Conservation (phyloP, 106 monocot species). For the Xerophyta viscosa region DNA sequence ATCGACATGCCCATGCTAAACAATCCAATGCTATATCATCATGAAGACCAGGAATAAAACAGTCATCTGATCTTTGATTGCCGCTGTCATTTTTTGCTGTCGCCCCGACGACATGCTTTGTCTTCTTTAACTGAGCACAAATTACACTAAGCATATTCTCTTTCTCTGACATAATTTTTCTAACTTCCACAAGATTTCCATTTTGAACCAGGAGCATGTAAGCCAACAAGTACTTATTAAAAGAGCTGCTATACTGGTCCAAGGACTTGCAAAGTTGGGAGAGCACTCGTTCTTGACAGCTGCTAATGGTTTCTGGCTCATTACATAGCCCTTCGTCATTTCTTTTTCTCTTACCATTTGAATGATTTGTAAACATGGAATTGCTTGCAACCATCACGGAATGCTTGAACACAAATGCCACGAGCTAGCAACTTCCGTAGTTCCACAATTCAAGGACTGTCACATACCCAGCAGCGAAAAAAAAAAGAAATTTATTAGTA, state of each 20-base stretch:
- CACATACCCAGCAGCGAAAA: too few relatives aligned
- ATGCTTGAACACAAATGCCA: background rate
- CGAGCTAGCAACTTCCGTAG: too few relatives aligned
- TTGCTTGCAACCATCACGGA: background rate
- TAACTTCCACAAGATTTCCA: background rate
- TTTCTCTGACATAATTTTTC: background rate
- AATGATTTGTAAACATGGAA: background rate
- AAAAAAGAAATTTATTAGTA: too few relatives aligned
- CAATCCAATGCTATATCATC: constrained; percentile 26
- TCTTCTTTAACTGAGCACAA: constrained; percentile 2
- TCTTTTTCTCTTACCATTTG: constrained; percentile 1
- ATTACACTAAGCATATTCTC: background rate
- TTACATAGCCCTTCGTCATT: background rate
- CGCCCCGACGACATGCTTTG: too few relatives aligned
- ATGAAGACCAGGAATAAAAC: constrained; percentile 16
- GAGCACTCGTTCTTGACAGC: constrained; percentile 4
- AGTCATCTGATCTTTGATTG: constrained; percentile 13
- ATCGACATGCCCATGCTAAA: constrained; percentile 22
- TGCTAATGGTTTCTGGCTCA: constrained; percentile 6
- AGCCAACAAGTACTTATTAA: constrained; percentile 12
- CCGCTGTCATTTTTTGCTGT: constrained; percentile 3
- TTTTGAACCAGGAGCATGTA: constrained; percentile 12
- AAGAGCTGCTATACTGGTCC: constrained; percentile 1
- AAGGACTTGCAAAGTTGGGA: background rate
- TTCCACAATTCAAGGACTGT: too few relatives aligned